A percentile compares a stretch with the other conserved stretches of the same genome.
phyloP scores from a whole-genome alignment of 768 basidiomycete genomes.

The Dioszegia aurantiaca region DNA sequence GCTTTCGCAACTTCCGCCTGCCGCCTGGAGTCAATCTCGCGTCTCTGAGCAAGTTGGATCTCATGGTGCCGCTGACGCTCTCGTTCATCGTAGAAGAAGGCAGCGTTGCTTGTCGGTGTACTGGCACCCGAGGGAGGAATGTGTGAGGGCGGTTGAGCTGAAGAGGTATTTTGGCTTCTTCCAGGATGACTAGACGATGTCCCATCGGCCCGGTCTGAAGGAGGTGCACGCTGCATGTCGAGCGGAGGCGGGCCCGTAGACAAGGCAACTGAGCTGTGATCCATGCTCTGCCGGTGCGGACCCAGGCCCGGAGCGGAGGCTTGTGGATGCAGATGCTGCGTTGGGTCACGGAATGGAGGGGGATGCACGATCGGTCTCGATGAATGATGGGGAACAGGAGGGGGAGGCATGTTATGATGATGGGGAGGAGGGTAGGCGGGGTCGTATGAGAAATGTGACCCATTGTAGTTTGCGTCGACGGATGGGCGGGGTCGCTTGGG shows the following conservation, averaged over 20 bases:
- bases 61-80: constrained; percentile 5
- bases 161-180: too few relatives aligned
- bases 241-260: too few relatives aligned
- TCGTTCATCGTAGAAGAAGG: background rate
- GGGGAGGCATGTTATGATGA: background rate
- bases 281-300: too few relatives aligned
- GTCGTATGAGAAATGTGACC: background rate
- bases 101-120: background rate
- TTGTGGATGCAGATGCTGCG: background rate
- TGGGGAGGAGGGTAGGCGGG: background rate
- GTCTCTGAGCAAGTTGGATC: constrained; percentile 4
- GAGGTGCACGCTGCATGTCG: background rate
- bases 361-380: constrained; percentile 6
- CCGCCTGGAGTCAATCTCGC: constrained; percentile 12
- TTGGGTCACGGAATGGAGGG: background rate
- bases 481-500: constrained; percentile 13
- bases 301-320: too few relatives aligned
- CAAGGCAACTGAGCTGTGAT: too few relatives aligned
- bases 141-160: background rate
- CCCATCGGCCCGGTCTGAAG: background rate
- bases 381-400: background rate
- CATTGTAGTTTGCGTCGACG: constrained; percentile 1
- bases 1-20: background rate
- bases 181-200: background rate
- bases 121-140: too few relatives aligned